Evolutionary conservation across 2,329 filamentous ascomycete species (phyloP).

Genomic region (Neofusicoccum parvum): DNA sequence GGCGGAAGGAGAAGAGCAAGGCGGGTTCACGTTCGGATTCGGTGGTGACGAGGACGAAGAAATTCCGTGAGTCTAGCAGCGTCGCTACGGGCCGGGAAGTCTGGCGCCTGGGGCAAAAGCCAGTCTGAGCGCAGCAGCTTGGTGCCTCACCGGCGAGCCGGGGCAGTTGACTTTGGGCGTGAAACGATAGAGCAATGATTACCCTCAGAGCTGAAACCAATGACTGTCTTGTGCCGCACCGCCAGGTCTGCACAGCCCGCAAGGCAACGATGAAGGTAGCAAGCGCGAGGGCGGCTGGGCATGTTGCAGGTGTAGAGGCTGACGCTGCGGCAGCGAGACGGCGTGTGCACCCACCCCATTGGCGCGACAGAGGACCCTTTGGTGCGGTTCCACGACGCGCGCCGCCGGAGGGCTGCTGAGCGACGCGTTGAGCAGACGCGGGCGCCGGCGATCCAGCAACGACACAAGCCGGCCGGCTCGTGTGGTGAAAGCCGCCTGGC

Average conservation of each 20-base stretch:
- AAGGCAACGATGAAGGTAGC: background rate
- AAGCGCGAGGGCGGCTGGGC: background rate
- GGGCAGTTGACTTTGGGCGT: conserved; percentile 6
- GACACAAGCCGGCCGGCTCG: background rate
- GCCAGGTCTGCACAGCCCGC: background rate
- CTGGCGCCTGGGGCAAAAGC: background rate
- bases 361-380: background rate
- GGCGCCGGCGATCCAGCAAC: background rate
- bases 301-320: background rate
- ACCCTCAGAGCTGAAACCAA: conserved; percentile 2
- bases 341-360: background rate
- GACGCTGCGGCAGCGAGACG: background rate
- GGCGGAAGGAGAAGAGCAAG: conserved; percentile 43
- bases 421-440: too few relatives aligned
- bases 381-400: background rate
- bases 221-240: background rate
- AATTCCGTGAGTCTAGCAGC: conserved; percentile 38
- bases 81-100: background rate
- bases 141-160: background rate
- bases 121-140: conserved; percentile 2
- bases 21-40: conserved; percentile 65
- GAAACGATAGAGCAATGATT: conserved; percentile 15
- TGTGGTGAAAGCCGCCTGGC: background rate
- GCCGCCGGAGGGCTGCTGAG: background rate
- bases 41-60: conserved; percentile 55